These are phyloP conservation scores for Pythium dissimile DNA, from an alignment of 352 stramenopile species.

Conservation along the genomic window DNA sequence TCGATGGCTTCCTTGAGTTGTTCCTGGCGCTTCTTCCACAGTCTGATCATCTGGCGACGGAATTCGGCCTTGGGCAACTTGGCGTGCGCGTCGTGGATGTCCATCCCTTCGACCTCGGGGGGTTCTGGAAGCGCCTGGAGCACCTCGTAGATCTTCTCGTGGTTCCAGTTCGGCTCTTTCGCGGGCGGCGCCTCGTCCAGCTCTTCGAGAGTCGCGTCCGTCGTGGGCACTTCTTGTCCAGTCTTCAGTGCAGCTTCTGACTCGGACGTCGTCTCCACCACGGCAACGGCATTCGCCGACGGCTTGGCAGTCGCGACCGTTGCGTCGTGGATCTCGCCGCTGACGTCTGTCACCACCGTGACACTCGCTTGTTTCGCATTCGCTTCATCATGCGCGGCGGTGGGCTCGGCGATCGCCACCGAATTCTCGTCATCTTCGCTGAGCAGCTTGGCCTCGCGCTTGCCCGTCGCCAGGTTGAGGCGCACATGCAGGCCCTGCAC, in stretches of 20 bases:
- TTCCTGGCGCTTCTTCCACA: slow-evolving; percentile 81
- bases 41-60: slow-evolving; percentile 59
- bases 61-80: slow-evolving; percentile 73
- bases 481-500: slow-evolving; percentile 80
- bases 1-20: slow-evolving; percentile 77
- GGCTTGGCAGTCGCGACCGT: neutral
- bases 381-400: slow-evolving; percentile 29
- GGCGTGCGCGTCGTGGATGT: slow-evolving; percentile 67
- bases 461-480: slow-evolving; percentile 78
- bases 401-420: slow-evolving; percentile 20
- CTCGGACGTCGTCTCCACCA: slow-evolving; percentile 22
- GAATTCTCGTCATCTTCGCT: slow-evolving; percentile 32
- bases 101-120: slow-evolving; percentile 67
- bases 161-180: slow-evolving; percentile 71
- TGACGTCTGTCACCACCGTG: slow-evolving; percentile 54
- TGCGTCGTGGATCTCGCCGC: slow-evolving; percentile 39
- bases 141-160: slow-evolving; percentile 86
- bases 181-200: slow-evolving; percentile 29
- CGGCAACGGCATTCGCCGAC: slow-evolving; percentile 15
- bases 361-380: slow-evolving; percentile 41
- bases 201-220: neutral
- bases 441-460: slow-evolving; percentile 82
- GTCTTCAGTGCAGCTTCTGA: slow-evolving; percentile 2
- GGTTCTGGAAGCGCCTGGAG: slow-evolving; percentile 73
- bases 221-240: neutral